phyloP scores from a whole-genome alignment of 192 early-diverging fungal species.

The Coemansia erecta region DNA sequence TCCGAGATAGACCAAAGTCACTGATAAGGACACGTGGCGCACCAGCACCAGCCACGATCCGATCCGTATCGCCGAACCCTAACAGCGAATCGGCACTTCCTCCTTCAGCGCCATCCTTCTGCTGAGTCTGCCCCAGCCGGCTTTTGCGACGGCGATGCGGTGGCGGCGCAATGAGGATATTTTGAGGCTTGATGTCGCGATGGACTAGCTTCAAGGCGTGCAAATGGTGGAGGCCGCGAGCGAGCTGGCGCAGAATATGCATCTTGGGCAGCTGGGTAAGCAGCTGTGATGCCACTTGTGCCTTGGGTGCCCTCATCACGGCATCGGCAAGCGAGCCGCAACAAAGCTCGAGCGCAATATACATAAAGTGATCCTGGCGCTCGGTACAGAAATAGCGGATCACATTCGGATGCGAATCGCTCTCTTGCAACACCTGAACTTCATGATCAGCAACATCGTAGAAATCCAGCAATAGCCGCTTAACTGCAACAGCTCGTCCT shows the following conservation, averaged over 20 bases:
- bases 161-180: conserved; percentile 79
- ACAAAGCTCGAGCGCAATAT: conserved; percentile 96
- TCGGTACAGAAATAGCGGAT: conserved; percentile 93
- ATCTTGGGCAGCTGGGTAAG: conserved; percentile 55
- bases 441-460: conserved; percentile 95
- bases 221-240: conserved; percentile 80
- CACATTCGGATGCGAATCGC: conserved; percentile 94
- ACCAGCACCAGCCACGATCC: conserved; percentile 27
- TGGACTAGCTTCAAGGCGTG: conserved; percentile 96
- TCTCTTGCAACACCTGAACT: conserved; percentile 87
- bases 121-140: background rate
- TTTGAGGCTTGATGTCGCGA: conserved; percentile 96
- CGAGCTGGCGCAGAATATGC: conserved; percentile 78
- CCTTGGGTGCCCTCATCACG: conserved; percentile 60
- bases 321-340: conserved; percentile 86
- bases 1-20: conserved; percentile 96
- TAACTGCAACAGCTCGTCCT: conserved; percentile 89
- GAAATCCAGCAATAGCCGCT: conserved; percentile 90
- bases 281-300: conserved; percentile 40
- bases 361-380: conserved; percentile 85
- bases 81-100: background rate
- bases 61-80: conserved; percentile 6
- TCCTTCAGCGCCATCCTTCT: background rate
- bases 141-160: conserved; percentile 47
- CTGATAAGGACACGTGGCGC: conserved; percentile 80